Base-by-base conservation (phyloP, 148 eudicot species). In the Silene uniflora region DNA sequence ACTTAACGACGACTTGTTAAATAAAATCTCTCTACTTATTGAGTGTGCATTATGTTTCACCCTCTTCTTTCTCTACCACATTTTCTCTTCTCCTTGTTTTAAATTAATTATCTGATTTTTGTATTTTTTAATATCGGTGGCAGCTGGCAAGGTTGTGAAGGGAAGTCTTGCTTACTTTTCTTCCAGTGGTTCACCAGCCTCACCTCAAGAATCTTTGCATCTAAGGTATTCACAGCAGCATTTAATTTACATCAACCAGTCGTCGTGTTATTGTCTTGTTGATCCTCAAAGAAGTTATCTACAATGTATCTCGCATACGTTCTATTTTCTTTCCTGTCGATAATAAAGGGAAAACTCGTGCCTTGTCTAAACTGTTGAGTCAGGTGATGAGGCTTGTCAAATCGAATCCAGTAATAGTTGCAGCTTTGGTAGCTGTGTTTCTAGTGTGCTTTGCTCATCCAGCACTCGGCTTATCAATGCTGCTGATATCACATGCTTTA, bases 361-460 rank as follows among this genome's bases (percentile, higher is more conserved):
- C 54, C 73, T 61, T 73, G 9, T 60, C 67, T 74, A 68, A 71
- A 70, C 72, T 75, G 81, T 58, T 77, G 85, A 75, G 49, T 69
- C 85, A 95, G 98, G 96, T 88, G 76, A 75, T 87, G 75, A 89
- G 90, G 84, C 78, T 84, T 61, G 60, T 90, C 62, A 87, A 81
- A 80, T 78, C 79, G 27, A 86, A 89, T 79, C 91, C 92, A 58
- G 79, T 81, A 71, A 79, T 89, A 62, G 83, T 86, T 67, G 78
- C 89, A 18, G 85, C 88, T 44, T 67, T 89, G 75, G 81, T 84
- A 76, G 88, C 97, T 13, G 73, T 84, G 75, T 73, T 84, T 71
- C 79, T 95, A 82, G 91, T 87, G 65, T 87, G 89, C 88, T 87
- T 88, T 84, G 85, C 89, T 79, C 99, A 95, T 83, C 97, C 99